Conservation (phyloP, 1,139 yeast species). For the Pichia terricola region DNA sequence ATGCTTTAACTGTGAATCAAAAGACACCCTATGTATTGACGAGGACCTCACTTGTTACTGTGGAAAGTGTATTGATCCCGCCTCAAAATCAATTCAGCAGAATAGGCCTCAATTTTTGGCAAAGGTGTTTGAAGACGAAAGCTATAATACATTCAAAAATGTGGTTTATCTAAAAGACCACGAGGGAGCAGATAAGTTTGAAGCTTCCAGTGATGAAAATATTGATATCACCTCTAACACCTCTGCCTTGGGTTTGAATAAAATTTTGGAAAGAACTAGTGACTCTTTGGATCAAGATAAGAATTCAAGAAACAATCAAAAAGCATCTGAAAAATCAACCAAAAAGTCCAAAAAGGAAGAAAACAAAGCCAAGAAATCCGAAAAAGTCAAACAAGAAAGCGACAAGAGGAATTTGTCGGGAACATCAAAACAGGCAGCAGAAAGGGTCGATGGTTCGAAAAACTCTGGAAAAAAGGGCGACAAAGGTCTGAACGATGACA, state of each 20-base stretch:
- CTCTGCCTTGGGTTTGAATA: too few species aligned
- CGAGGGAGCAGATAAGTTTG: background rate
- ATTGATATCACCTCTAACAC: too few species aligned
- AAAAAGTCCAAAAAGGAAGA: background rate
- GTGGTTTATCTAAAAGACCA: background rate
- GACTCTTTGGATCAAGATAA: too few species aligned
- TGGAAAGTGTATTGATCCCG: slow-evolving; percentile 1
- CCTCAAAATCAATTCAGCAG: background rate
- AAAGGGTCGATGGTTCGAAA: too few species aligned
- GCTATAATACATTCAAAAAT: slow-evolving; percentile 1
- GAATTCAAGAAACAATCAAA: background rate
- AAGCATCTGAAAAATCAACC: background rate
- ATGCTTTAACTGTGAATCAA: slow-evolving; percentile 6
- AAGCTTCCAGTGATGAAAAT: too few species aligned
- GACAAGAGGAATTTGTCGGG: too few species aligned
- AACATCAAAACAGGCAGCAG: too few species aligned
- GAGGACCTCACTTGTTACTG: slow-evolving; percentile 4
- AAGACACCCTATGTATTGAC: background rate
- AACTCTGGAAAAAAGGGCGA: too few species aligned
- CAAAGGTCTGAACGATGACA: too few species aligned
- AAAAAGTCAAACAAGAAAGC: background rate
- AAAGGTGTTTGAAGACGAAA: slow-evolving; percentile 3
- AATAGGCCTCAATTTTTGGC: slow-evolving; percentile 1
- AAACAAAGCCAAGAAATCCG: background rate
- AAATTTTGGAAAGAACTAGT: too few species aligned